Percentiles rank a stretch among this genome's conserved stretches.
phyloP scores from a whole-genome alignment of 148 eudicot genomes.

The Talinum fruticosum region DNA sequence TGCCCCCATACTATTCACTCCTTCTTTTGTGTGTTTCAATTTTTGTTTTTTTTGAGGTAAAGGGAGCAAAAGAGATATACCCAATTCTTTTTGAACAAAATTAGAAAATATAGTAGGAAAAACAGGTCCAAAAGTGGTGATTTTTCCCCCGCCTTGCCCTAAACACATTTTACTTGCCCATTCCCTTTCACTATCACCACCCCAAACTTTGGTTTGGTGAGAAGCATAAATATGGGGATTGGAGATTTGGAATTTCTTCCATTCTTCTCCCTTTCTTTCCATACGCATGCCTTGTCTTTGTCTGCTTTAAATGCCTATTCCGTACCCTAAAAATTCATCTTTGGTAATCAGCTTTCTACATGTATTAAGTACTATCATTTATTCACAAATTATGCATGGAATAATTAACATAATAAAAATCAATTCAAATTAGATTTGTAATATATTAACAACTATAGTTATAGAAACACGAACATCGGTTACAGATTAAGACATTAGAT shows the following conservation, averaged over 20 bases:
- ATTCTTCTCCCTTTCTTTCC: too few relatives aligned
- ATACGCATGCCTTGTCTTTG: background rate
- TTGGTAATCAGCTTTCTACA: background rate
- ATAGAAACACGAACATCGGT: too few relatives aligned
- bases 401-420: too few relatives aligned
- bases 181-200: slow-evolving; percentile 2
- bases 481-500: too few relatives aligned
- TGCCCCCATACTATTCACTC: background rate
- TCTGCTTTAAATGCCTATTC: background rate
- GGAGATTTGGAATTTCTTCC: background rate
- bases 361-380: background rate
- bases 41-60: background rate
- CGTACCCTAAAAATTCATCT: background rate
- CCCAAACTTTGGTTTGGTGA: background rate
- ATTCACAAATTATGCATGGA: too few relatives aligned
- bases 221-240: background rate
- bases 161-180: background rate
- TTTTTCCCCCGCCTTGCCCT: background rate
- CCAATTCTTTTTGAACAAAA: background rate
- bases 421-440: too few relatives aligned
- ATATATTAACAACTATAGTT: too few relatives aligned
- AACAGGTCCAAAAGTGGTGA: background rate
- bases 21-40: too few relatives aligned
- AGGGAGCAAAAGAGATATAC: background rate
- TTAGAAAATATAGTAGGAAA: too few relatives aligned